Evolutionary conservation across 192 early-diverging fungal species (phyloP), one percentile per base, ranked within the genome.

Genomic region (Phlyctochytrium bullatum): DNA sequence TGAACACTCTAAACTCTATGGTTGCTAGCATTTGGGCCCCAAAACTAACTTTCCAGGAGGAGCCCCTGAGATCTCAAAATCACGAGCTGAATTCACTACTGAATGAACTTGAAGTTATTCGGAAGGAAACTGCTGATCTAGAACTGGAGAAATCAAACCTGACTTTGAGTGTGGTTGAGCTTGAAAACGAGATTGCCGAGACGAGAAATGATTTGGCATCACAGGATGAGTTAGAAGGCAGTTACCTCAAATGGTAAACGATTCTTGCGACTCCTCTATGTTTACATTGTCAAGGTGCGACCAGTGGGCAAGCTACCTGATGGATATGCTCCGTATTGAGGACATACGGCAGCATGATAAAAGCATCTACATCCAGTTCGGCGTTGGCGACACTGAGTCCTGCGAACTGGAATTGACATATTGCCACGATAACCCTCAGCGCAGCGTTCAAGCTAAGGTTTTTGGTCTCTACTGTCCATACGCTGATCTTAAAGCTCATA

Each of bases 281-380:
- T 35, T 61, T 32, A 61, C 34, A 20, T 28, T 14, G 12, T 20
- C 6, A 47, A 59, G 57, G 53, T 69, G 68, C 33, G 69, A 71
- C 58, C 31, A 52, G 14, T 69, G 74, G 68, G 30, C 63, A 16
- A 33, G 6, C 10, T 59, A 65, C 32, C 27, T 75, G 54, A 52
- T 70, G 63, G 64, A 71, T 25, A 52, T 75, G 32, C 23, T 50
- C 16, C 64, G 68, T 10, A 62, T 66, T 27, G n/a, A 12, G 34
- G 27, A 28, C 27, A 28, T 57, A 6, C 10, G 6, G 12, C 20
- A 25, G 6, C 20, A 10, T 10, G 27, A 28, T 25, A 25, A 14
- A 6, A 25, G 54, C 54, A 25, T 57, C 10, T 14, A 10, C 6
- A 57, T 57, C 27, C 16, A 6, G 54, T 57, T 20, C 54, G 27